A percentile compares a stretch with the other conserved stretches of the same genome.
phyloP scores from a whole-genome alignment of 441 rosid genomes.

The Erodium moschatum region DNA sequence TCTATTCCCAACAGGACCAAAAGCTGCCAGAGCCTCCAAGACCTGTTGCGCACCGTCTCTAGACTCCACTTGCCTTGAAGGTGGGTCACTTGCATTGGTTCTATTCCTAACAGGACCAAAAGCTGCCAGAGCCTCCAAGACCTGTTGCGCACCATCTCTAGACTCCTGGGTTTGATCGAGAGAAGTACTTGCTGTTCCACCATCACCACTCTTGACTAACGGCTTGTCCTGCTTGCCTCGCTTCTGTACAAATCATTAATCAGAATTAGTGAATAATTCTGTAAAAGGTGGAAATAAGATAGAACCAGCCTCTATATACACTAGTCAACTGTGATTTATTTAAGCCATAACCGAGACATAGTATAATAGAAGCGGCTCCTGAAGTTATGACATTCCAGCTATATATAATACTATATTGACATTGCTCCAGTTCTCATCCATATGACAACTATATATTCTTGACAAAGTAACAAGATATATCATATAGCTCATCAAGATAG shows the following conservation, averaged over 20 bases:
- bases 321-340: not conserved
- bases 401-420: not conserved
- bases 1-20: constrained; percentile 28
- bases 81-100: constrained; percentile 17
- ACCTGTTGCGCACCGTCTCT: constrained; percentile 41
- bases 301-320: not conserved
- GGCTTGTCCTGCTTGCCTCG: constrained; percentile 39
- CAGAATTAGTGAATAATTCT: not conserved
- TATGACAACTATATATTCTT: not conserved
- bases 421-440: not conserved
- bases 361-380: not conserved
- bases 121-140: constrained; percentile 53
- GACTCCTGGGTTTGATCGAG: constrained; percentile 28
- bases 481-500: not conserved
- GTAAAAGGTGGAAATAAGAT: not conserved
- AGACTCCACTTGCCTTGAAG: constrained; percentile 22
- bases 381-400: not conserved
- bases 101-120: constrained; percentile 30
- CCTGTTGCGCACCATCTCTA: constrained; percentile 39
- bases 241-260: constrained; percentile 30
- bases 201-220: constrained; percentile 25
- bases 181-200: constrained; percentile 30
- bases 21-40: constrained; percentile 52
- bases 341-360: not conserved
- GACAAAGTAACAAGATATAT: not conserved